phyloP scores from a whole-genome alignment of 2,329 filamentous ascomycete genomes.

The Aspergillus japonicus region DNA sequence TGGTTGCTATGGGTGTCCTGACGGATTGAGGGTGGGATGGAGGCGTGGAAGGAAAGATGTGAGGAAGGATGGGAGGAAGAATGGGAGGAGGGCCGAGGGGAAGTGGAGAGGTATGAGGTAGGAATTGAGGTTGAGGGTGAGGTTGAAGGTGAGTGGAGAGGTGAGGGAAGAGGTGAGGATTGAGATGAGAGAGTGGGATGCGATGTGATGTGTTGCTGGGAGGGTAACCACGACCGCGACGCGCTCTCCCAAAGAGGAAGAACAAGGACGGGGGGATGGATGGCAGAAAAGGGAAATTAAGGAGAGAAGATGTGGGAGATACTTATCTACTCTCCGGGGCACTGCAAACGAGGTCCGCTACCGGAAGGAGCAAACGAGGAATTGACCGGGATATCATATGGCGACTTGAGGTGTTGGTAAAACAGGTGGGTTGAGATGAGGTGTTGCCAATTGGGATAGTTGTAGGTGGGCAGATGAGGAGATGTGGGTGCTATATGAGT shows the following conservation, averaged over 20 bases:
- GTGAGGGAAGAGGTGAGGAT: too few relatives aligned
- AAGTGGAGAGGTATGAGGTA: neutral
- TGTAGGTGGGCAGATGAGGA: neutral
- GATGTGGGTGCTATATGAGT: neutral
- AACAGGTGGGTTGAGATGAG: too few relatives aligned
- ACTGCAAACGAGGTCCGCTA: neutral
- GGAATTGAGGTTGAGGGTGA: neutral
- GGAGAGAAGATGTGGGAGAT: too few relatives aligned
- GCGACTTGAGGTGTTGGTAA: neutral
- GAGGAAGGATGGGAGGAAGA: neutral
- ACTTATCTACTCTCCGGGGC: neutral
- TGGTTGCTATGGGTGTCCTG: too few relatives aligned
- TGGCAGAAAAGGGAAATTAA: too few relatives aligned
- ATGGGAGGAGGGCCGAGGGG: neutral
- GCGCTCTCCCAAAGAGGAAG: too few relatives aligned
- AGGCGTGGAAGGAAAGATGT: neutral
- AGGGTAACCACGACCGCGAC: too few relatives aligned
- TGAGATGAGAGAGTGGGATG: too few relatives aligned
- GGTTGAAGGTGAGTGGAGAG: too few relatives aligned
- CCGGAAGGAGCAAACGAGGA: neutral
- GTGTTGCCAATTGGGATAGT: neutral
- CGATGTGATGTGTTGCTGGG: too few relatives aligned
- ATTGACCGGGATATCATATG: neutral
- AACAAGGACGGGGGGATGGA: too few relatives aligned
- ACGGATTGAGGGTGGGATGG: neutral